A percentile compares a stretch with the other conserved stretches of the same genome.
These are phyloP conservation scores for Aspergillus campestris DNA, from an alignment of 495 filamentous ascomycete genomes.

Conservation along the genomic window DNA sequence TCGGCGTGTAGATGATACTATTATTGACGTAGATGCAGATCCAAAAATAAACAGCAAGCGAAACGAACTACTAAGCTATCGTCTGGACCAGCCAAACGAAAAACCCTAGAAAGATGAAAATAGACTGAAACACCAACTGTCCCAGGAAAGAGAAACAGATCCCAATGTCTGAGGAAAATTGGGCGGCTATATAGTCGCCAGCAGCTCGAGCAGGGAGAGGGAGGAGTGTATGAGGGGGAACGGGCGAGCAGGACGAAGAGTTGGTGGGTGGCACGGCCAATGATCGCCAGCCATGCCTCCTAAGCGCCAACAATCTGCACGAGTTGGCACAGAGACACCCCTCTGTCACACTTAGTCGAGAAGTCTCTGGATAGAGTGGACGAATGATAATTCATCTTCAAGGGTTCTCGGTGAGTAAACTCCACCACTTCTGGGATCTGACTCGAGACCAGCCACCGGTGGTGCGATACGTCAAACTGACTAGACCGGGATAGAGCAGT, in stretches of 20 bases:
- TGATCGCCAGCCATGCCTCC: conserved; percentile 2
- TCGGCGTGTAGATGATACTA: conserved; percentile 18
- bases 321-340: conserved; percentile 15
- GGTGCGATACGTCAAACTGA: too few species aligned
- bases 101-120: conserved; percentile 28
- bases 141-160: conserved; percentile 12
- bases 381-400: too few species aligned
- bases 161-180: conserved; percentile 4
- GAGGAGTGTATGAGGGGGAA: conserved; percentile 2
- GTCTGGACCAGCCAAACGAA: conserved; percentile 12
- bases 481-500: too few species aligned
- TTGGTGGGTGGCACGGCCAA: conserved; percentile 7
- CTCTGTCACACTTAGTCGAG: conserved; percentile 13
- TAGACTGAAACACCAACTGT: conserved; percentile 30
- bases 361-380: too few species aligned
- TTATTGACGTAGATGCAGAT: conserved; percentile 24
- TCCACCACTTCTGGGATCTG: too few species aligned
- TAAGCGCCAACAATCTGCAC: conserved; percentile 25
- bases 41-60: conserved; percentile 17
- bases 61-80: conserved; percentile 23
- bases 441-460: too few species aligned
- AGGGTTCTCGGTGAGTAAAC: too few species aligned
- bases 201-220: background rate
- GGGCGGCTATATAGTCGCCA: conserved; percentile 35
- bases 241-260: background rate